Evolutionary conservation across 768 basidiomycete genomes (phyloP).

Genomic region (Cyathus striatus): DNA sequence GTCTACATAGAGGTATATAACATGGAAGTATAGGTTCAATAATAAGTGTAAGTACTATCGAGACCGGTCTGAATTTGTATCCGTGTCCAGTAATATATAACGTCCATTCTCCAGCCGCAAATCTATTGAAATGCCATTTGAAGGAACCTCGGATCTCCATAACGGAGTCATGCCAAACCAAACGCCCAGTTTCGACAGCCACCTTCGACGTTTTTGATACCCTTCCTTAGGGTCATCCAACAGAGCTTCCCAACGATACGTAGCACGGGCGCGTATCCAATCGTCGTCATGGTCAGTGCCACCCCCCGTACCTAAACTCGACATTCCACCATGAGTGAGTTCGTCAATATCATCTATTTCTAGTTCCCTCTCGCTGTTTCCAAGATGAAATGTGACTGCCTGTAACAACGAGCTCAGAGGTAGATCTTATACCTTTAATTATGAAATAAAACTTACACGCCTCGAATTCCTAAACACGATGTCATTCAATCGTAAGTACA

Average conservation of each 20-base stretch:
- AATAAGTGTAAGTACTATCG: too few relatives aligned
- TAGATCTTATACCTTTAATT: neutral
- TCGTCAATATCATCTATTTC: conserved; percentile 64
- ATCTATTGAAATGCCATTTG: conserved; percentile 58
- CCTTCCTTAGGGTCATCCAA: conserved; percentile 43
- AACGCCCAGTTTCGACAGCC: conserved; percentile 52
- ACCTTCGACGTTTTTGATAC: conserved; percentile 25
- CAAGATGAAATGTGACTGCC: conserved; percentile 64
- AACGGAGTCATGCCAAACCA: conserved; percentile 68
- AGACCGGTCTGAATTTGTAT: too few relatives aligned
- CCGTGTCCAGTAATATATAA: conserved; percentile 45
- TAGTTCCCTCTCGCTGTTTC: conserved; percentile 41
- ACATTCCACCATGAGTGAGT: conserved; percentile 42
- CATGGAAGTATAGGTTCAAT: too few relatives aligned
- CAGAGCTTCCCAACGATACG: conserved; percentile 69
- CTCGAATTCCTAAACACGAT: conserved; percentile 51
- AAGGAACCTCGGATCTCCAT: conserved; percentile 47
- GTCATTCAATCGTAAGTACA: conserved; percentile 70
- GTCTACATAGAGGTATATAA: too few relatives aligned
- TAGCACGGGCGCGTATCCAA: conserved; percentile 53
- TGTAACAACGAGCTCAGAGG: conserved; percentile 13
- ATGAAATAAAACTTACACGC: conserved; percentile 38
- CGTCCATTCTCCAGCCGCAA: conserved; percentile 50
- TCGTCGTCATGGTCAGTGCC: conserved; percentile 68
- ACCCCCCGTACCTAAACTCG: conserved; percentile 60